A percentile compares a stretch with the other conserved stretches of the same genome.
Evolutionary conservation across 306 rosid species (phyloP).

Genomic region (Lotus japonicus): DNA sequence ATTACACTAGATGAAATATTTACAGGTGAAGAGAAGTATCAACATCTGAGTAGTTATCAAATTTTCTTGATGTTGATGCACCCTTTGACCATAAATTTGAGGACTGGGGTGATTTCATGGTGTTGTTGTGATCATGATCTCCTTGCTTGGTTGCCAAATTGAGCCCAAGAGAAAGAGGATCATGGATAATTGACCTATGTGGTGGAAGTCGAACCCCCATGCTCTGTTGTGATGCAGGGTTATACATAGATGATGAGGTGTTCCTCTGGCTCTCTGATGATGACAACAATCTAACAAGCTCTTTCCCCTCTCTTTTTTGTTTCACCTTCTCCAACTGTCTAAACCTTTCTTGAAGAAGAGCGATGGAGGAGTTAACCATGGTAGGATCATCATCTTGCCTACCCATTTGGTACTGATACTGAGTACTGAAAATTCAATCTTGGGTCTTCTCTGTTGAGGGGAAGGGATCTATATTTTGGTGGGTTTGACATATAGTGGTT

Average conservation of each 20-base stretch:
- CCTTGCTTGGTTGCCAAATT: constrained; percentile 34
- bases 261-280: constrained; percentile 17
- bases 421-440: constrained; percentile 13
- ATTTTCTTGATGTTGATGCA: constrained; percentile 39
- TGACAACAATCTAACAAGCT: constrained; percentile 45
- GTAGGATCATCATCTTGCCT: constrained; percentile 57
- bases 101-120: constrained; percentile 18
- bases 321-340: constrained; percentile 87
- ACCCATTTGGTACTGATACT: constrained; percentile 48
- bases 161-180: constrained; percentile 62
- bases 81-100: constrained; percentile 34
- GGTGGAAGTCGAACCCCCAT: neutral
- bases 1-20: constrained; percentile 4
- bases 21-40: constrained; percentile 96
- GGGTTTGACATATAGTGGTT: constrained; percentile 37
- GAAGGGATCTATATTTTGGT: constrained; percentile 28
- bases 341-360: constrained; percentile 91
- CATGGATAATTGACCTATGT: constrained; percentile 24
- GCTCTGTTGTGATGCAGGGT: constrained; percentile 28
- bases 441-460: neutral
- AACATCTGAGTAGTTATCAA: constrained; percentile 55
- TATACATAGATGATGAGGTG: constrained; percentile 22
- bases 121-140: constrained; percentile 18
- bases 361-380: constrained; percentile 69
- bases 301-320: constrained; percentile 75